Conservation (phyloP, 1,284 basidiomycete genomes). For the Cryptococcus depauperatus region DNA sequence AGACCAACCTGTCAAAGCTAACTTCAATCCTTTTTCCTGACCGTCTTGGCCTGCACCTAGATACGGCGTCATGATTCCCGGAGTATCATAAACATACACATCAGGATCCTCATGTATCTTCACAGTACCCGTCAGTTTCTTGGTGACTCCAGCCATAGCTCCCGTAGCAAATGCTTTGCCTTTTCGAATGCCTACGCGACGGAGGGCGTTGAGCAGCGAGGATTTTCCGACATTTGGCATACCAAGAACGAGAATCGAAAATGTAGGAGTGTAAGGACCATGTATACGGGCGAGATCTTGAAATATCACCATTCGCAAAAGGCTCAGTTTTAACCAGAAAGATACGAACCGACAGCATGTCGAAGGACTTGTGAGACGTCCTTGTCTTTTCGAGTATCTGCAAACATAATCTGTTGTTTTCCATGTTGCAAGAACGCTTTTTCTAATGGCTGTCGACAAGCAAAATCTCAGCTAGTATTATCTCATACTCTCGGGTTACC, state of each 20-base stretch:
- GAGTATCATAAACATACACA: conserved; percentile 91
- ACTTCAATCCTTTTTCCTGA: conserved; percentile 83
- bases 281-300: conserved; percentile 63
- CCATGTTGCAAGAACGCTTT: conserved; percentile 46
- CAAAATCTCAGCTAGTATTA: not conserved
- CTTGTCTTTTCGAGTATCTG: conserved; percentile 46
- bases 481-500: not conserved
- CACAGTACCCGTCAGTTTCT: conserved; percentile 69
- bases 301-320: not conserved
- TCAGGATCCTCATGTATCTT: conserved; percentile 69
- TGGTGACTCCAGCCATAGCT: conserved; percentile 79
- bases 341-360: conserved; percentile 44
- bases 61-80: conserved; percentile 94
- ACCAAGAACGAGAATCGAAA: conserved; percentile 74
- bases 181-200: conserved; percentile 77
- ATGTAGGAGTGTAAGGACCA: conserved; percentile 1
- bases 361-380: conserved; percentile 47
- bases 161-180: conserved; percentile 84
- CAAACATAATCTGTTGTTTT: conserved; percentile 49
- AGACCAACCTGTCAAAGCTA: conserved; percentile 74
- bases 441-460: conserved; percentile 44
- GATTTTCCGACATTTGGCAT: conserved; percentile 99
- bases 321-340: not conserved
- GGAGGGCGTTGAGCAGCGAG: conserved; percentile 82
- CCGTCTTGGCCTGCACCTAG: conserved; percentile 76